Evolutionary conservation across 805 yeast species (phyloP), one percentile per base, ranked within the genome.

Genomic region (Brettanomyces nanus): DNA sequence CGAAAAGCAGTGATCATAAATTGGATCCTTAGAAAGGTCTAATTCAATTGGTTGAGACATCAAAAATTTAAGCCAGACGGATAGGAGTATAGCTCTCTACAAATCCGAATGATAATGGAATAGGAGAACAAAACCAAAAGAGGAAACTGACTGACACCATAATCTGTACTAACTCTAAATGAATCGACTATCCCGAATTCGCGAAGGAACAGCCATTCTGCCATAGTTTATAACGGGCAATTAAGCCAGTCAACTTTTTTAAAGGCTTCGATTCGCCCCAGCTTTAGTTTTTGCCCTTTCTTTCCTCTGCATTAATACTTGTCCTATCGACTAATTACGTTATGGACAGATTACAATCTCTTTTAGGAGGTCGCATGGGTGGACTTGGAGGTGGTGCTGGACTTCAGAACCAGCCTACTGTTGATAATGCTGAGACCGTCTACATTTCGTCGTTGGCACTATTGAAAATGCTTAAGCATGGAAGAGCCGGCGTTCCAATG

Each of bases 401-500:
- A 4, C 33, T 44, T 13, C 53, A 48, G 26, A 95, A 85, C 54
- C 77, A 84, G 2, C 90, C 90, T 18, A 83, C 85, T 32, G 84
- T 87, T 37, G 98, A 90, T 63, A 89, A 90, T 51, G 83, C 95
- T 29, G 98, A 92, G 63, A 89, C 97, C 1, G 96, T 92, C 7
- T 85, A 90, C 63, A 87, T 92, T 39, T 92, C 98, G 29, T 87
- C 97, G 28, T 73, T 92, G 52, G 99, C 99, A 3, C 66, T 92
- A 37, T 69, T 92, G 45, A 92, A 92, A 65, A 92, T 92, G 98
- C 75, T 92, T 54, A 90, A 89, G 61, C 99, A 92, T 58, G 97
- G 97, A 27, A 74, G 97, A 56, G 90, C 92, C 2, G 92, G 94
- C 59, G 80, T 73, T 37, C 80, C 79, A n/a, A 73, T 73, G 80